Percentiles rank a stretch among this genome's conserved stretches.
phyloP scores from a whole-genome alignment of 2,329 filamentous ascomycete genomes.

The Torrubiellomyces zombiae region DNA sequence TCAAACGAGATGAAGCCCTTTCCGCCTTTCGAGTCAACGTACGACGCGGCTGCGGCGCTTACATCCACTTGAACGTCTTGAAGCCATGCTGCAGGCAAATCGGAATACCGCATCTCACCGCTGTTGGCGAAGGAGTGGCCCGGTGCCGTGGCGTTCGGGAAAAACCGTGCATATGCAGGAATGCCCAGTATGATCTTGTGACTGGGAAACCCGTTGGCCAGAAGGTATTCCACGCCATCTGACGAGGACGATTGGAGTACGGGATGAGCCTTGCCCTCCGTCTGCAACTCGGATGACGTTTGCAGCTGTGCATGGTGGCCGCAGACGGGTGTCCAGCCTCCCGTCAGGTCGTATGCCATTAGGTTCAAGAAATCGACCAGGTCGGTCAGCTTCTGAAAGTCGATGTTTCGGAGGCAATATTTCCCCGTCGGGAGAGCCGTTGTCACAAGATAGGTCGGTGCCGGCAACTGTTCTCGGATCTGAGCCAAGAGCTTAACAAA shows the following conservation, averaged over 20 bases:
- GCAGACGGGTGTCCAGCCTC: constrained; percentile 41
- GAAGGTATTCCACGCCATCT: constrained; percentile 36
- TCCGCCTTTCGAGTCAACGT: constrained; percentile 21
- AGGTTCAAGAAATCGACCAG: constrained; percentile 47
- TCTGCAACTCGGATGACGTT: too few relatives aligned
- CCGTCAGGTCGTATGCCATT: constrained; percentile 54
- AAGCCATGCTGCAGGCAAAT: constrained; percentile 37
- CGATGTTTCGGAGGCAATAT: constrained; percentile 44
- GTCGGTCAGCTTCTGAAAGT: constrained; percentile 30
- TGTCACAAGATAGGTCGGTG: constrained; percentile 38
- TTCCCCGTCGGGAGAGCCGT: constrained; percentile 46
- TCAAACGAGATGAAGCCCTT: constrained; percentile 48
- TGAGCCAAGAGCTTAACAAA: constrained; percentile 38
- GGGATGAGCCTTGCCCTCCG: constrained; percentile 21
- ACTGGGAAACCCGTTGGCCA: constrained; percentile 34
- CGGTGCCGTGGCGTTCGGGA: constrained; percentile 33
- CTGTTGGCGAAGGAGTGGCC: constrained; percentile 32
- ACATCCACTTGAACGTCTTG: constrained; percentile 27
- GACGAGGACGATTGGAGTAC: constrained; percentile 29
- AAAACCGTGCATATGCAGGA: constrained; percentile 46
- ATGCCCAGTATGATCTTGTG: constrained; percentile 46
- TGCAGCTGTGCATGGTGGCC: constrained; percentile 51
- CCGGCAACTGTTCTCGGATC: constrained; percentile 37
- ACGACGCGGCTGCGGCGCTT: constrained; percentile 38
- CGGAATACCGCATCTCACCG: constrained; percentile 44